A percentile compares a stretch with the other conserved stretches of the same genome.
phyloP scores from a whole-genome alignment of 495 filamentous ascomycete species.

The Parachaetomium inaequale region DNA sequence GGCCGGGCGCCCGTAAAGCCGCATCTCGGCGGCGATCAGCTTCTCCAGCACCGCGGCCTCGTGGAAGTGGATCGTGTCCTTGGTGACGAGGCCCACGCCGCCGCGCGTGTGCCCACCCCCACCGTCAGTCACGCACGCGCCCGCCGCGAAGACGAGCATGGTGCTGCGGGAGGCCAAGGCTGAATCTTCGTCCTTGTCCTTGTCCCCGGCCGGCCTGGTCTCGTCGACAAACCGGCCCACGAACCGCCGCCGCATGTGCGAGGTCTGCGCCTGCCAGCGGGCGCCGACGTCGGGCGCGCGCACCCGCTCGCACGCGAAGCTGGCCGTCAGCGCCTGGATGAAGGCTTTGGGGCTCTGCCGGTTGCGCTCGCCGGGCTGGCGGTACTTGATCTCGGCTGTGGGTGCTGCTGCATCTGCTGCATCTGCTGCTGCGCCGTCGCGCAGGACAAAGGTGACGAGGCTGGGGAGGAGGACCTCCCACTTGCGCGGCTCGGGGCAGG shows the following conservation, averaged over 20 bases:
- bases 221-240: not conserved
- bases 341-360: not conserved
- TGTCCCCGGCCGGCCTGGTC: no score
- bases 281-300: not conserved
- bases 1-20: not conserved
- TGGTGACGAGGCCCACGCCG: not conserved
- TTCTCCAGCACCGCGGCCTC: not conserved
- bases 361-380: not conserved
- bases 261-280: not conserved
- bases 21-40: not conserved
- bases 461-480: not conserved
- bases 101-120: not conserved
- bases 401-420: not conserved
- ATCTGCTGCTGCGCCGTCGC: not conserved
- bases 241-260: constrained; percentile 1
- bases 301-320: constrained; percentile 1
- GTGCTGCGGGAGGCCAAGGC: not conserved
- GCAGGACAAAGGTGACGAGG: constrained; percentile 1
- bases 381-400: not conserved
- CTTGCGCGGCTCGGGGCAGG: not conserved
- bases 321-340: not conserved
- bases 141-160: constrained; percentile 1
- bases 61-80: constrained; percentile 6
- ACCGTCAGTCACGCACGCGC: not conserved
- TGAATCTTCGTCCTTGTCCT: not conserved